Base-by-base conservation (phyloP, 2,329 filamentous ascomycete genomes). In the Rachicladosporium sp. region DNA sequence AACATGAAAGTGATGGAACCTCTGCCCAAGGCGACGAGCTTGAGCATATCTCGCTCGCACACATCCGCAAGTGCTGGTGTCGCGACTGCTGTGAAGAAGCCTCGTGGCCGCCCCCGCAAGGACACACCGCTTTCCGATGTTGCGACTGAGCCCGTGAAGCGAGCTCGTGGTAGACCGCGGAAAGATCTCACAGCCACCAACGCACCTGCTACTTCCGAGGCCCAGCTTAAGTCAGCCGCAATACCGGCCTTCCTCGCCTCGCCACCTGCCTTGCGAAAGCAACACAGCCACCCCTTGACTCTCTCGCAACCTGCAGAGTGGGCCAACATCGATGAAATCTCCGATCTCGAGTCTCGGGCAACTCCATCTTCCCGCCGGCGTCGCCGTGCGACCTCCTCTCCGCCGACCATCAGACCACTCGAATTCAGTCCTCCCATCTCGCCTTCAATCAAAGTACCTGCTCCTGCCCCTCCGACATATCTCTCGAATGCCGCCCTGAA, bases 301-400 rank as follows among this genome's bases (percentile, higher is more conserved):
- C 23, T 27, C 23, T 27, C 23, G 6, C 23, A 27, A 27, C 23
- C 23, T 27, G 23, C 23, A 27, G 44, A 46, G 8, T 55, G 47
- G 41, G 38, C 46, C 6, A 45, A 52, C 34, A 56, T 57, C 9
- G 54, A 57, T 8, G 53, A 56, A 19, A 60, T 60, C 31, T 56
- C 53, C 3, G 58, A 60, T 42, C 42, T 50, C 6, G 58, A 60
- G 5, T 38, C 46, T 2, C 47, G 50, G 4, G 37, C 43, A 6
- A 57, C 57, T 6, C 51, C 54, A 4, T 55, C 56, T 2, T 57
- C 58, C 6, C 53, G 54, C n/a, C 35, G 40, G 10, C 47, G 56
- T 4, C 23, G 23, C 9, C 46, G 52, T 31, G 50, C 56, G 4
- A 41, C 39, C 4, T 50, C 50, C 4, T 48, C 53, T 3, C 46